These are phyloP conservation scores for Melaleuca quinquenervia DNA, from an alignment of 345 rosid species.

Conservation along the genomic window DNA sequence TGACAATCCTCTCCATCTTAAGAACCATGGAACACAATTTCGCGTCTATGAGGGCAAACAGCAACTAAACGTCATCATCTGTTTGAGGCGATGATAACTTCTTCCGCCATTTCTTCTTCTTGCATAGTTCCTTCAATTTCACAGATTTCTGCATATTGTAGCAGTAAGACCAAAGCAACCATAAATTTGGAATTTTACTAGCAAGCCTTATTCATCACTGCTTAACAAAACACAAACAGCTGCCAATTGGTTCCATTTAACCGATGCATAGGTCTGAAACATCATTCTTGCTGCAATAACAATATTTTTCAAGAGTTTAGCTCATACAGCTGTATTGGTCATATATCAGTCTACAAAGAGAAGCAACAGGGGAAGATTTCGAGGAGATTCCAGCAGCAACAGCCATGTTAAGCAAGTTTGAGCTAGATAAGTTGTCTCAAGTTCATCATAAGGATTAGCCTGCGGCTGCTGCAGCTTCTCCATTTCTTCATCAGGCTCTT, in stretches of 20 bases:
- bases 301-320: not conserved
- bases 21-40: slow-evolving; percentile 61
- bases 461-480: too few relatives aligned
- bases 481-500: too few relatives aligned
- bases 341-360: not conserved
- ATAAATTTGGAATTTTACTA: too few relatives aligned
- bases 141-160: slow-evolving; percentile 45
- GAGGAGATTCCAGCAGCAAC: not conserved
- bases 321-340: not conserved
- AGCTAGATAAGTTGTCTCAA: too few relatives aligned
- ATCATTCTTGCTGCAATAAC: not conserved
- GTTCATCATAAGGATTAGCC: too few relatives aligned
- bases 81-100: slow-evolving; percentile 76
- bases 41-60: slow-evolving; percentile 58
- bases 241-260: not conserved
- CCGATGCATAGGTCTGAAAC: not conserved
- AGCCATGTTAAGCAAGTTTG: too few relatives aligned
- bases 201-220: not conserved
- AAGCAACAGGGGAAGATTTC: not conserved
- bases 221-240: not conserved
- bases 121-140: slow-evolving; percentile 58
- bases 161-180: not conserved
- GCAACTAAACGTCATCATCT: slow-evolving; percentile 46
- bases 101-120: slow-evolving; percentile 65
- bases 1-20: slow-evolving; percentile 55